phyloP scores from a whole-genome alignment of 768 basidiomycete genomes.

The Psilocybe tampanensis region DNA sequence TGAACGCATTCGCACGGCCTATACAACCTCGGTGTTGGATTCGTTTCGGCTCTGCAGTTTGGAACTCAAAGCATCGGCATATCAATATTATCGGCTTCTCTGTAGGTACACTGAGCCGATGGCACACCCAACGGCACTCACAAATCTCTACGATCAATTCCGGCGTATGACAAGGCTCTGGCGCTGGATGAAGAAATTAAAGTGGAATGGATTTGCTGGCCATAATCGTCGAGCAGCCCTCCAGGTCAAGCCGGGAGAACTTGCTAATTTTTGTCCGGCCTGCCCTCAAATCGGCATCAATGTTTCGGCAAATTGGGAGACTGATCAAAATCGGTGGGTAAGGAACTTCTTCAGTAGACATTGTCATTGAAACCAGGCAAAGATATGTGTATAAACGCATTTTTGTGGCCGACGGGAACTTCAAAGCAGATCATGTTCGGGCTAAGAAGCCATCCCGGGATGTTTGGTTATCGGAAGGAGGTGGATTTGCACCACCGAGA shows the following conservation, averaged over 20 bases:
- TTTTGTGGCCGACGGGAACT: slow-evolving; percentile 17
- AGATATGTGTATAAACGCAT: not conserved
- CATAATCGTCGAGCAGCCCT: not conserved
- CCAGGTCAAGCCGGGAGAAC: not conserved
- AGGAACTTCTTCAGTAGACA: not conserved
- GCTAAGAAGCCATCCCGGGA: slow-evolving; percentile 7
- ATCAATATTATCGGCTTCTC: slow-evolving; percentile 17
- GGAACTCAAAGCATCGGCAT: slow-evolving; percentile 17
- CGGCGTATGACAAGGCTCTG: slow-evolving; percentile 11
- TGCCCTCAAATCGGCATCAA: slow-evolving; percentile 30
- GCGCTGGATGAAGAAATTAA: slow-evolving; percentile 13
- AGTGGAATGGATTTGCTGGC: slow-evolving; percentile 10
- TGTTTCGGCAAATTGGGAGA: slow-evolving; percentile 20
- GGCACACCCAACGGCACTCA: slow-evolving; percentile 2
- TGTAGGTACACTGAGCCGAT: slow-evolving; percentile 5
- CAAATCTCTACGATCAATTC: slow-evolving; percentile 17
- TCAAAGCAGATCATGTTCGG: slow-evolving; percentile 17
- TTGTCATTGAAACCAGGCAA: not conserved
- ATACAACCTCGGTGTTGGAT: slow-evolving; percentile 13
- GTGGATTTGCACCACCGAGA: slow-evolving; percentile 14
- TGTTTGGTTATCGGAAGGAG: slow-evolving; percentile 17
- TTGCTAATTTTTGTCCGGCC: slow-evolving; percentile 21
- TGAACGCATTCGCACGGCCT: slow-evolving; percentile 9
- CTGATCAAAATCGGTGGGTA: slow-evolving; percentile 5
- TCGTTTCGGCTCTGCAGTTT: slow-evolving; percentile 14